Conservation (phyloP, 192 early-diverging fungal genomes). For the Allomyces arbusculus region DNA sequence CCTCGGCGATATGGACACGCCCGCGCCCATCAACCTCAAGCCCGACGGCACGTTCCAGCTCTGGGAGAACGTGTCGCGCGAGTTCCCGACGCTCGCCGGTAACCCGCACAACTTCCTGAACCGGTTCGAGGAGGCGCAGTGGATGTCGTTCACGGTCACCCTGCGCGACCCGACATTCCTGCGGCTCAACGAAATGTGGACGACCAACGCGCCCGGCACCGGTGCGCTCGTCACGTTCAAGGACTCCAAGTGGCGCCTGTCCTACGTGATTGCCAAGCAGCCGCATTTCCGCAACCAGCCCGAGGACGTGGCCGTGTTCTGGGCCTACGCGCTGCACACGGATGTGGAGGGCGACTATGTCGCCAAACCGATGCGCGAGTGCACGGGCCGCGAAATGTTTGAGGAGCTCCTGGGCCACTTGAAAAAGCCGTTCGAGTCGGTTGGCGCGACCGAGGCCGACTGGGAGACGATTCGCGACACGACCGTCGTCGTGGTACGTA, state of each 20-base stretch:
- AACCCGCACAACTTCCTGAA: slow-evolving; percentile 8
- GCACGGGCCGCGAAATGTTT: slow-evolving; percentile 13
- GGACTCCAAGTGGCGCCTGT: slow-evolving; percentile 12
- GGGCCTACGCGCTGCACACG: slow-evolving; percentile 12
- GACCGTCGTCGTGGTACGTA: slow-evolving; percentile 1
- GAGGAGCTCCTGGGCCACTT: slow-evolving; percentile 9
- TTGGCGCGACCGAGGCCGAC: background rate
- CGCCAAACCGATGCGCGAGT: slow-evolving; percentile 16
- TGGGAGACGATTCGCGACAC: slow-evolving; percentile 2
- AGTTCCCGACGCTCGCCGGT: slow-evolving; percentile 10
- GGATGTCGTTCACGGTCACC: slow-evolving; percentile 10
- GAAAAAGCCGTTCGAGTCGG: background rate
- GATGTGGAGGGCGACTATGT: slow-evolving; percentile 14
- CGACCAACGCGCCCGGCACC: slow-evolving; percentile 9
- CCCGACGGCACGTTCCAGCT: slow-evolving; percentile 11
- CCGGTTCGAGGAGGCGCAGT: slow-evolving; percentile 4
- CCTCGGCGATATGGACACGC: slow-evolving; percentile 3
- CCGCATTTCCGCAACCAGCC: slow-evolving; percentile 17
- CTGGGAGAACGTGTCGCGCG: slow-evolving; percentile 13
- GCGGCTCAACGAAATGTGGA: slow-evolving; percentile 9
- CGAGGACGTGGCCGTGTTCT: slow-evolving; percentile 10
- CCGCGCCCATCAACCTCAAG: background rate
- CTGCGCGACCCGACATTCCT: slow-evolving; percentile 5
- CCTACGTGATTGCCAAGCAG: slow-evolving; percentile 11
- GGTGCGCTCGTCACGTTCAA: slow-evolving; percentile 16